Percentiles rank a stretch among this genome's conserved stretches.
Evolutionary conservation across 2,329 filamentous ascomycete species (phyloP).

Genomic region (Aureobasidium sp.): DNA sequence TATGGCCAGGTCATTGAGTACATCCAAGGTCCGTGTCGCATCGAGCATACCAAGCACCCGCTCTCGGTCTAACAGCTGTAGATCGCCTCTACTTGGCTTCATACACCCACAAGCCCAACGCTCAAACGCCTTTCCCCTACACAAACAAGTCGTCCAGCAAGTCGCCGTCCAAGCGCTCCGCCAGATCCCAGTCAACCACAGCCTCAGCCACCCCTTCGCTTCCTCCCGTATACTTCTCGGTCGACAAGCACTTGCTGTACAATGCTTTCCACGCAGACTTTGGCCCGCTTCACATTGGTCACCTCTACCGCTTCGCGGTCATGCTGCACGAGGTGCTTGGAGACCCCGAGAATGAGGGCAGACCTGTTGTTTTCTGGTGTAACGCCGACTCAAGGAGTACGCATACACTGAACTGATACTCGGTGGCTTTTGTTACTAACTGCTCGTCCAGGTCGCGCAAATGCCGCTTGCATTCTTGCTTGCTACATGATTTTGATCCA

Average conservation of each 20-base stretch:
- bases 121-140: constrained; percentile 80
- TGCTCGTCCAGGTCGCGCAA: constrained; percentile 61
- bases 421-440: constrained; percentile 18
- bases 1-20: constrained; percentile 92
- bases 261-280: constrained; percentile 99
- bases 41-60: neutral
- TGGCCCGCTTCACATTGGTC: constrained; percentile 92
- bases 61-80: constrained; percentile 28
- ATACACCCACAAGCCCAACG: constrained; percentile 72
- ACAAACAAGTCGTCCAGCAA: constrained; percentile 40
- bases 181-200: constrained; percentile 52
- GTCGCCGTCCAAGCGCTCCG: constrained; percentile 69
- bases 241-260: constrained; percentile 82
- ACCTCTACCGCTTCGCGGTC: constrained; percentile 92
- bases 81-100: constrained; percentile 93
- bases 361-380: constrained; percentile 94
- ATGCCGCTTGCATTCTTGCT: constrained; percentile 87
- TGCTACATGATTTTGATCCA: constrained; percentile 99
- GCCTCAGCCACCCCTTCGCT: constrained; percentile 37
- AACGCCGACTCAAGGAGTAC: constrained; percentile 81
- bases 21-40: constrained; percentile 65
- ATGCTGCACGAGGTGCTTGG: constrained; percentile 92
- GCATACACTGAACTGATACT: constrained; percentile 26
- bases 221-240: constrained; percentile 85
- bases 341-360: constrained; percentile 79